phyloP scores from a whole-genome alignment of 768 basidiomycete genomes.

The Tephrocybe sp. region DNA sequence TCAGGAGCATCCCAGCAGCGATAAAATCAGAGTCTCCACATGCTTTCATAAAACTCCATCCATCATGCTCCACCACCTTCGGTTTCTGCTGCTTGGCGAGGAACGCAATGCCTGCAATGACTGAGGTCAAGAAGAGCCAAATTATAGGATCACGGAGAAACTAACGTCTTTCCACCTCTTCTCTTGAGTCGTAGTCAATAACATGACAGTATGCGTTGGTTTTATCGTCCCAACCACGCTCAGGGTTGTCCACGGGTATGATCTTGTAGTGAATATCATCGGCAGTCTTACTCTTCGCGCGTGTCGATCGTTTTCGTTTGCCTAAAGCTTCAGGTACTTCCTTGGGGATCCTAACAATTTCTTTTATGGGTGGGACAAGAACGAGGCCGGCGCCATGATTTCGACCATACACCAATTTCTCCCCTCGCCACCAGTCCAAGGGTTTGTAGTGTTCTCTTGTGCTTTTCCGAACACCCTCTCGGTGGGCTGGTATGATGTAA shows the following conservation, averaged over 20 bases:
- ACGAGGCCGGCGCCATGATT: conserved; percentile 34
- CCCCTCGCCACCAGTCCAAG: conserved; percentile 91
- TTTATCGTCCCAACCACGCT: conserved; percentile 85
- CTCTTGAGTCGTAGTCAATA: conserved; percentile 59
- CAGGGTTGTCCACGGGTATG: conserved; percentile 43
- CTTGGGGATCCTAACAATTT: conserved; percentile 53
- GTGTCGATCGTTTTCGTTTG: conserved; percentile 37
- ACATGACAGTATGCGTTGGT: conserved; percentile 70
- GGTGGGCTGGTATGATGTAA: conserved; percentile 25
- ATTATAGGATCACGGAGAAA: conserved; percentile 15
- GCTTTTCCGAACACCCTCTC: conserved; percentile 69
- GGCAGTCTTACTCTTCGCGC: conserved; percentile 51
- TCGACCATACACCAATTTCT: conserved; percentile 82
- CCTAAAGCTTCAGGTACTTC: conserved; percentile 33
- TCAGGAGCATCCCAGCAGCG: conserved; percentile 84
- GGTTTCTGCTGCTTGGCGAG: conserved; percentile 4
- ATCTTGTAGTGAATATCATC: conserved; percentile 35
- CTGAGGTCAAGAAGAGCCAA: conserved; percentile 5
- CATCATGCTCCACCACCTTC: not conserved
- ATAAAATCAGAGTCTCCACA: conserved; percentile 92
- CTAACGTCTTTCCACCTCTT: conserved; percentile 74
- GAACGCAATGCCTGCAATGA: conserved; percentile 31
- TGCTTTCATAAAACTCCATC: conserved; percentile 87
- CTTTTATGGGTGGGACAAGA: conserved; percentile 64
- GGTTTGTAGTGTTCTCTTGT: conserved; percentile 68